Evolutionary conservation across 2,329 filamentous ascomycete genomes (phyloP).

Genomic region (Phyllosticta citriasiana): DNA sequence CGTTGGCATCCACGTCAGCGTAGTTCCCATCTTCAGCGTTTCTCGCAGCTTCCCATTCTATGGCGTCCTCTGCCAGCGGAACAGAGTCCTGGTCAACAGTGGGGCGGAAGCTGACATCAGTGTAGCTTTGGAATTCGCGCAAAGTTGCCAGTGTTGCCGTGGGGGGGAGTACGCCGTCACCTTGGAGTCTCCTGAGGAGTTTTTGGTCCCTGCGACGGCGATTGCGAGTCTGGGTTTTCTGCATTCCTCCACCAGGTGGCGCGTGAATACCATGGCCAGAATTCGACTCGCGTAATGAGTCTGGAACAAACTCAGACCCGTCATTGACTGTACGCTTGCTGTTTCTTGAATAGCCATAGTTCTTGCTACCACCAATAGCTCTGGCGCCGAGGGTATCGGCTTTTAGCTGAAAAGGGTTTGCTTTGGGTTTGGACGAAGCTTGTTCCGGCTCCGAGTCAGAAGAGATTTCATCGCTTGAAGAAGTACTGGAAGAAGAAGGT

Average conservation of each 20-base stretch:
- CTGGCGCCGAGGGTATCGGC: not conserved
- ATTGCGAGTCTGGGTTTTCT: conserved; percentile 40
- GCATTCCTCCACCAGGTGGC: conserved; percentile 16
- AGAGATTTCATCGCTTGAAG: not conserved
- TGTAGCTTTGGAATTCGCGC: not conserved
- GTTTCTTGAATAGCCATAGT: not conserved
- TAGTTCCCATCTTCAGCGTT: not conserved
- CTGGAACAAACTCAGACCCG: conserved; percentile 13
- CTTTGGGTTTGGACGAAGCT: conserved; percentile 9
- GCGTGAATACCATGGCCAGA: conserved; percentile 27
- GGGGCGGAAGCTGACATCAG: not conserved
- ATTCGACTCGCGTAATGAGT: conserved; percentile 24
- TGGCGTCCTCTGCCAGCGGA: not conserved
- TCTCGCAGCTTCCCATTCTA: not conserved
- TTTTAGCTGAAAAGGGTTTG: conserved; percentile 4
- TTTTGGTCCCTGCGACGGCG: not conserved
- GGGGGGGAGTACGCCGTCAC: not conserved
- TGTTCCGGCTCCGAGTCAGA: conserved; percentile 15
- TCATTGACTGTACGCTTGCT: not conserved
- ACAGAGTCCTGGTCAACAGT: not conserved
- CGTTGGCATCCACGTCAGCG: not conserved
- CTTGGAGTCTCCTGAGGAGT: not conserved
- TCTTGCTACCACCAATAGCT: conserved; percentile 23
- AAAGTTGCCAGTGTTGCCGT: not conserved
- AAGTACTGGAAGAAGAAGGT: too few species aligned